Evolutionary conservation across 768 basidiomycete genomes (phyloP).

Genomic region (Pleurotus eryngii): DNA sequence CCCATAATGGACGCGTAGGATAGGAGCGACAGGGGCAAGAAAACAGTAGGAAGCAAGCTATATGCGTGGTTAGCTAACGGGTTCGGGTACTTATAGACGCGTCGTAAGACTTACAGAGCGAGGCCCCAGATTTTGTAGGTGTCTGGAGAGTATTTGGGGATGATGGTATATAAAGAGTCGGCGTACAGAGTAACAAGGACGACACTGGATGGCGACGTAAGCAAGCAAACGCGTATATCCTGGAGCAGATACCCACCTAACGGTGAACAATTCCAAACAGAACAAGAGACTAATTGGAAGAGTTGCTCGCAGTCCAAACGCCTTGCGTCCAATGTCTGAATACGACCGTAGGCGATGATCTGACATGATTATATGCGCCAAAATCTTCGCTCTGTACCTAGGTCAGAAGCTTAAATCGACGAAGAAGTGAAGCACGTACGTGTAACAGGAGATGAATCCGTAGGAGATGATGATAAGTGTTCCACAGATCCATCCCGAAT

Average conservation of each 20-base stretch:
- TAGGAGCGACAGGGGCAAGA: conserved; percentile 81
- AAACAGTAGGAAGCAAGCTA: conserved; percentile 80
- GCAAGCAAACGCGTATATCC: background rate
- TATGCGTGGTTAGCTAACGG: background rate
- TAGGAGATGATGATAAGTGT: conserved; percentile 72
- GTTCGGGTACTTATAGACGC: background rate
- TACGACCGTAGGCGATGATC: conserved; percentile 78
- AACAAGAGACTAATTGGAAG: conserved; percentile 70
- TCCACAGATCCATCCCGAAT: conserved; percentile 86
- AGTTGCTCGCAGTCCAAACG: conserved; percentile 75
- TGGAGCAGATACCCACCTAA: conserved; percentile 48
- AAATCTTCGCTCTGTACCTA: conserved; percentile 70
- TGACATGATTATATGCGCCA: conserved; percentile 69
- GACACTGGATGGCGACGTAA: conserved; percentile 75
- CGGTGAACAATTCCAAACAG: conserved; percentile 82
- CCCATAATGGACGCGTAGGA: conserved; percentile 89
- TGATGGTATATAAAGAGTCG: conserved; percentile 75
- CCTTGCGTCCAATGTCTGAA: conserved; percentile 84
- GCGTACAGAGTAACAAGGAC: conserved; percentile 87
- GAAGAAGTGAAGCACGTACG: conserved; percentile 47
- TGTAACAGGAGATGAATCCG: conserved; percentile 82
- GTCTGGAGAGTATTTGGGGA: conserved; percentile 62
- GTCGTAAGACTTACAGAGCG: conserved; percentile 49
- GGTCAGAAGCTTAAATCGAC: background rate
- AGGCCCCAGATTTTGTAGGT: conserved; percentile 76